phyloP scores from a whole-genome alignment of 129 eudicot species.

The Rutidosis leptorrhynchoides region DNA sequence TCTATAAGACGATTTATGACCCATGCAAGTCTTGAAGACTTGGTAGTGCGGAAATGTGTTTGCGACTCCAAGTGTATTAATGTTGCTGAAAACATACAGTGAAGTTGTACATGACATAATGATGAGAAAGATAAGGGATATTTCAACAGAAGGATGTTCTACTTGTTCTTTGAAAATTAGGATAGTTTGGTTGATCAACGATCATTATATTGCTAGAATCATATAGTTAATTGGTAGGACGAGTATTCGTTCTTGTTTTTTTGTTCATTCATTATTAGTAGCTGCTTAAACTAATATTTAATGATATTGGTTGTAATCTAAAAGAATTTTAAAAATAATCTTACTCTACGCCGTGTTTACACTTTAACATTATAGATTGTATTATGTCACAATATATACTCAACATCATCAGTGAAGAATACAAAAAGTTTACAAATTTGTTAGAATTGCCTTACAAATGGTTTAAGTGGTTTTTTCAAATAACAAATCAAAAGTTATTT shows the following conservation, averaged over 20 bases:
- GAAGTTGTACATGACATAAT: background rate
- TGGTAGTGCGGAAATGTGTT: conserved; percentile 11
- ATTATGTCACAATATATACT: too few species aligned
- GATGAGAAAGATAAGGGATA: background rate
- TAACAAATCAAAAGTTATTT: too few species aligned
- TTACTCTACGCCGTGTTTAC: too few species aligned
- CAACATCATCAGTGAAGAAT: too few species aligned
- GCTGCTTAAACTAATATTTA: conserved; percentile 15
- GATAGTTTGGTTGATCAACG: background rate
- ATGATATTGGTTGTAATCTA: background rate
- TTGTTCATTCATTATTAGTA: conserved; percentile 24
- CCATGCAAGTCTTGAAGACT: conserved; percentile 12
- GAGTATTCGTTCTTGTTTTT: background rate
- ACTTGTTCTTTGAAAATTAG: background rate
- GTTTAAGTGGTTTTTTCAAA: too few species aligned
- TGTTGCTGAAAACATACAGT: too few species aligned
- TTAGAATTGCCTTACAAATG: too few species aligned
- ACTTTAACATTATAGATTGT: too few species aligned
- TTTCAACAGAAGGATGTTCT: background rate
- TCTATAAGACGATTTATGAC: conserved; percentile 19
- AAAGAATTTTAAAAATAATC: background rate
- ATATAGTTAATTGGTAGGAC: background rate
- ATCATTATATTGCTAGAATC: background rate
- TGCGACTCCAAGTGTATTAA: too few species aligned
- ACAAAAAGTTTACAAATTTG: too few species aligned